phyloP scores from a whole-genome alignment of 768 basidiomycete genomes.

The Porphyrellus cyaneotinctus region DNA sequence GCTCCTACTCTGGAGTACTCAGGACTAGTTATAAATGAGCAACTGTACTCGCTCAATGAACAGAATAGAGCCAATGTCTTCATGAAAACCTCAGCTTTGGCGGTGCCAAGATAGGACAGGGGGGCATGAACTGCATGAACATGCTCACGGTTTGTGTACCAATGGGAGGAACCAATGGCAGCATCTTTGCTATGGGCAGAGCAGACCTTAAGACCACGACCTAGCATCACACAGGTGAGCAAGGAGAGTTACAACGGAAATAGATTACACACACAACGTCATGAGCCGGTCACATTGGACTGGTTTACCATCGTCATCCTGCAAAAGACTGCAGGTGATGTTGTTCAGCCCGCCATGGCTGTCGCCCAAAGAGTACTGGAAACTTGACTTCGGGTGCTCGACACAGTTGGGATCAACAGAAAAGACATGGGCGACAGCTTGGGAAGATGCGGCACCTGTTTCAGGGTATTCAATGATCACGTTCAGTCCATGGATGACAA shows the following conservation, averaged over 20 bases:
- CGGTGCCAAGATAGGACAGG: background rate
- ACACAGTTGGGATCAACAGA: background rate
- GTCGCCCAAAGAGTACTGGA: background rate
- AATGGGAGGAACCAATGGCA: background rate
- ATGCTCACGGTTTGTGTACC: background rate
- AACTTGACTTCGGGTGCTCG: background rate
- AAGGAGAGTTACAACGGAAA: background rate
- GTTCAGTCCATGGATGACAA: background rate
- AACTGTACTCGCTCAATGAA: background rate
- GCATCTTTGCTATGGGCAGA: background rate
- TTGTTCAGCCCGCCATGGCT: background rate
- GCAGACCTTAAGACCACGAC: background rate
- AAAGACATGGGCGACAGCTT: background rate
- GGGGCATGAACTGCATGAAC: background rate
- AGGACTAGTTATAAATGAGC: background rate
- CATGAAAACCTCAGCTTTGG: background rate
- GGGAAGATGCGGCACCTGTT: background rate
- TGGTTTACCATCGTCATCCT: background rate
- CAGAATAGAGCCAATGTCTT: constrained; percentile 6
- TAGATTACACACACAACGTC: background rate
- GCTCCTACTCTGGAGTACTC: background rate
- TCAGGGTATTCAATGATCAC: background rate
- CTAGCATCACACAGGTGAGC: background rate
- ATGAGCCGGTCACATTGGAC: background rate
- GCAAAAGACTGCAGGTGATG: background rate